Base-by-base conservation (phyloP, 2,329 filamentous ascomycete species). In the Graphilbum fragrans region DNA sequence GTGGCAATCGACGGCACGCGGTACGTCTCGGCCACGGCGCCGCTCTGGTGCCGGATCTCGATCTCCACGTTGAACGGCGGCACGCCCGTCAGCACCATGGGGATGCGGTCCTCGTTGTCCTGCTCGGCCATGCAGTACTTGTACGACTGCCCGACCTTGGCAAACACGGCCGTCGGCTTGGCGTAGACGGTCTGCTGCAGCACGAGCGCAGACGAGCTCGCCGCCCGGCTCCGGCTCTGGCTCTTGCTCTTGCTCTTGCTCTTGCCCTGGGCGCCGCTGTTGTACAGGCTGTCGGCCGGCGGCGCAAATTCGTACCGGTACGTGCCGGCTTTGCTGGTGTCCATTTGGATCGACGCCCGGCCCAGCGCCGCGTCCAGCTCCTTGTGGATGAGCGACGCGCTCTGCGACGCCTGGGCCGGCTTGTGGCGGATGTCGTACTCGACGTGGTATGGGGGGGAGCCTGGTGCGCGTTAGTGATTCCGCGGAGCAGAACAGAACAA, bases 61-160 rank as follows among this genome's bases (percentile, higher is more conserved):
- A 96, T 73, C 57, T 96, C 92, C 5, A 98, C 67, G 37, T 80
- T 81, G 64, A 98, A 98, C 0, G 92, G 92, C 7, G 90, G 77
- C 16, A 81, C 69, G 32, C 92, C 92, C 45, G 82, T 82, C 17
- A 98, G 70, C 2, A 75, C 80, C 45, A 98, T 82, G 0, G 90
- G 88, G 41, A 98, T 94, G 33, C 76, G 78, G 54, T 98, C 88
- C 53, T 93, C 86, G 25, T 80, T 77, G 41, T 77, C 77, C 39
- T 82, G 74, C 52, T 94, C 86, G 37, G 87, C 80, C 58, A 87
- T 82, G 63, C 92, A 98, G 61, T 90, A 94, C 57, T 92, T 94
- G 68, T 95, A 95, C 1, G 86, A 88, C 59, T 92, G 92, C 16
- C 88, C 88, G 3, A 88, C 86, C 50, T 85, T 85, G 44, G 74